These are phyloP conservation scores for Blastocrithidia nonstop DNA, from an alignment of 208 protist genomes.

Conservation along the genomic window DNA sequence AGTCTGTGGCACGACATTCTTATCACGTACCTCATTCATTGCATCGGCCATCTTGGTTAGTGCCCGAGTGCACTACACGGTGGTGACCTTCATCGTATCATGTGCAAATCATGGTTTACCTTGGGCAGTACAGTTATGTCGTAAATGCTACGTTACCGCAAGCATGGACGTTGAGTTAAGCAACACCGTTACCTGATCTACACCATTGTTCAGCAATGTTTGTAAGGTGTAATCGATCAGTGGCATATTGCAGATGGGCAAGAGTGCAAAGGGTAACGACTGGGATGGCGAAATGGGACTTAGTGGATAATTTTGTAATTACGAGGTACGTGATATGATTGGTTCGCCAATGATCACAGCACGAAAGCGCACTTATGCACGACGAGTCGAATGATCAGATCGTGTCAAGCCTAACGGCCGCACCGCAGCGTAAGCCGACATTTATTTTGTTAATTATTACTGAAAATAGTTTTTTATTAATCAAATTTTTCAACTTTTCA, in stretches of 20 bases:
- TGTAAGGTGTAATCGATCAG: slow-evolving; percentile 82
- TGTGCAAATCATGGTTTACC: slow-evolving; percentile 49
- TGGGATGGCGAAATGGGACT: slow-evolving; percentile 41
- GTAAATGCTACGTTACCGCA: slow-evolving; percentile 44
- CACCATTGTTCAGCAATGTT: slow-evolving; percentile 59
- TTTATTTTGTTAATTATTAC: too few relatives aligned
- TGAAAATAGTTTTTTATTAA: too few relatives aligned
- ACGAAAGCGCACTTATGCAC: too few relatives aligned
- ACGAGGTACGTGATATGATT: slow-evolving; percentile 10
- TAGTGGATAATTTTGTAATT: slow-evolving; percentile 13
- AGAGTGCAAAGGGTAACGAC: slow-evolving; percentile 48
- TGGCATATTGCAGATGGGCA: slow-evolving; percentile 74
- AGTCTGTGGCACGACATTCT: slow-evolving; percentile 60
- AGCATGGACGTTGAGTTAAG: slow-evolving; percentile 26
- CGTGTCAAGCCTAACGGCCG: too few relatives aligned
- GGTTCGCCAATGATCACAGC: slow-evolving; percentile 60
- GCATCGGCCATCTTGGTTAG: slow-evolving; percentile 46
- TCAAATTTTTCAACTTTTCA: too few relatives aligned
- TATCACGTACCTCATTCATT: slow-evolving; percentile 35
- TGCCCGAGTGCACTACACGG: slow-evolving; percentile 32
- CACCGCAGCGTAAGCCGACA: background rate
- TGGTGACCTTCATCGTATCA: slow-evolving; percentile 44
- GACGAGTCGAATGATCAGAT: too few relatives aligned
- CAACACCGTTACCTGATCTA: slow-evolving; percentile 51
- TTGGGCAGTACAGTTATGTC: slow-evolving; percentile 23